These are phyloP conservation scores for Candida adriatica DNA, from an alignment of 805 yeast genomes.

Conservation along the genomic window DNA sequence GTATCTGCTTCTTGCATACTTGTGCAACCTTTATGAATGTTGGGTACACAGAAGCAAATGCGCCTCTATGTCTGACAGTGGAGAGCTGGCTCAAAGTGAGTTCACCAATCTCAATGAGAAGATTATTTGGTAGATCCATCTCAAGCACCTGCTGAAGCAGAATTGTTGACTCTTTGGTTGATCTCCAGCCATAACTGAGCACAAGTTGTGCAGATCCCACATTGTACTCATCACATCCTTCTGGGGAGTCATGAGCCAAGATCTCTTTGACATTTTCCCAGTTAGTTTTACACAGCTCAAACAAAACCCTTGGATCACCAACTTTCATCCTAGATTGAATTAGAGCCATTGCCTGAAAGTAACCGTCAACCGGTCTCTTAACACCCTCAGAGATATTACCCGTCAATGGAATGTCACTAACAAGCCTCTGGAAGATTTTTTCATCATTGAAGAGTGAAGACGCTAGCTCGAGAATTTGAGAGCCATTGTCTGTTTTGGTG, in stretches of 20 bases:
- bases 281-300: constrained; percentile 19
- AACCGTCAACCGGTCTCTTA: constrained; percentile 59
- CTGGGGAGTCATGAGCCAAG: constrained; percentile 65
- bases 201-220: constrained; percentile 39
- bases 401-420: constrained; percentile 28
- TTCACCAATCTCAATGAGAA: constrained; percentile 36
- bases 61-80: constrained; percentile 81
- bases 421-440: constrained; percentile 26
- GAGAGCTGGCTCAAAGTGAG: constrained; percentile 60
- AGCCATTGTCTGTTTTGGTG: constrained; percentile 75
- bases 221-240: constrained; percentile 46
- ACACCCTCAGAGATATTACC: constrained; percentile 37
- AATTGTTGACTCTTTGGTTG: constrained; percentile 66
- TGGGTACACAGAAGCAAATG: constrained; percentile 84
- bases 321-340: constrained; percentile 27
- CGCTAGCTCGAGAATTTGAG: constrained; percentile 49
- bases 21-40: constrained; percentile 62
- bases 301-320: constrained; percentile 5
- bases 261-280: constrained; percentile 35
- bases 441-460: constrained; percentile 32
- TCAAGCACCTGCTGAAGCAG: constrained; percentile 42
- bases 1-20: constrained; percentile 38
- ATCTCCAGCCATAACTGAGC: constrained; percentile 73
- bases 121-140: constrained; percentile 17
- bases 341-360: constrained; percentile 50